These are phyloP conservation scores for Domatiomyces catenatus DNA, from an alignment of 2,329 filamentous ascomycete species.

Conservation along the genomic window DNA sequence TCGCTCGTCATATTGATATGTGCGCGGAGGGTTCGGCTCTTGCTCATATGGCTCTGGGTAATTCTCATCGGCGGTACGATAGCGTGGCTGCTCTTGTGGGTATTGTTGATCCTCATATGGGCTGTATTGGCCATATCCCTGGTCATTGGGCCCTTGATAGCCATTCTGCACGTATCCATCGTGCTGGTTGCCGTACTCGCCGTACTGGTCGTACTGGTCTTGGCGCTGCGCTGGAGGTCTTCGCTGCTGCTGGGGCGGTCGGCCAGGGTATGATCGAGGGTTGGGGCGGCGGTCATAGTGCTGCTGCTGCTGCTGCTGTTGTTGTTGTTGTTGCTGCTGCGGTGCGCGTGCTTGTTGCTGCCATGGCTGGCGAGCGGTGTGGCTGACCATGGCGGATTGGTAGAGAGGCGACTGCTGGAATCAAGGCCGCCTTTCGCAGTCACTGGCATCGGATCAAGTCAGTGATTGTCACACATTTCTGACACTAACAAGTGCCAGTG, in stretches of 20 bases:
- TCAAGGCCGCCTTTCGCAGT: neutral
- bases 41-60: slow-evolving; percentile 1
- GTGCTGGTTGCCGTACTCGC: neutral
- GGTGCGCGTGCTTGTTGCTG: neutral
- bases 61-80: slow-evolving; percentile 2
- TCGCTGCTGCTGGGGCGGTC: neutral
- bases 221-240: neutral
- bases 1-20: slow-evolving; percentile 15
- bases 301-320: slow-evolving; percentile 10
- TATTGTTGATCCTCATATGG: slow-evolving; percentile 10
- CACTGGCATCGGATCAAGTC: neutral
- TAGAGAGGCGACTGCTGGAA: neutral
- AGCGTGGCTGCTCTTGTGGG: slow-evolving; percentile 3
- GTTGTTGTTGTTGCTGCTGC: slow-evolving; percentile 5
- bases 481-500: neutral
- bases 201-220: neutral
- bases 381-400: neutral
- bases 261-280: neutral
- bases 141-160: neutral
- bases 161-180: slow-evolving; percentile 1
- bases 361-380: neutral
- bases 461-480: neutral
- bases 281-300: neutral
- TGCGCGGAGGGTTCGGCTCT: slow-evolving; percentile 4
- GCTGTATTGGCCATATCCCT: slow-evolving; percentile 5